Base-by-base conservation (phyloP, 2,329 filamentous ascomycete species). In the Coleophoma cylindrospora region DNA sequence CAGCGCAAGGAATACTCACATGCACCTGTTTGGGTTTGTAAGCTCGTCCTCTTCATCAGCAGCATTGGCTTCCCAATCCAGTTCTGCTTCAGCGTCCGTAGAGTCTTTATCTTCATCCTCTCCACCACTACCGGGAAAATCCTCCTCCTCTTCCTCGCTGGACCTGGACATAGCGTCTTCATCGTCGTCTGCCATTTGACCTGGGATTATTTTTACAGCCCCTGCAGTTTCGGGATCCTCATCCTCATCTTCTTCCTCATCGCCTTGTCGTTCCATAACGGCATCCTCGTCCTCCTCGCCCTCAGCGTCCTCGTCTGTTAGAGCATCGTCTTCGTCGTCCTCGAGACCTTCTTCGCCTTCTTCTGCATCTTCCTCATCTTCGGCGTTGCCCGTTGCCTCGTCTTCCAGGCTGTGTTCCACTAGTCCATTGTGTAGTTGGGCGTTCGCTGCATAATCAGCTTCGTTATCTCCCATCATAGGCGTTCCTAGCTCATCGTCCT, bases 11-110 rank as follows among this genome's bases (percentile, higher is more conserved):
- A 19, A 49, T 46, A 74, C 79, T 74, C 70, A 86, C 83, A 85
- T 76, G 81, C 83, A 87, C 52, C 77, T 75, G 60, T 79, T 82
- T 15, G 75, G 74, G 59, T 75, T 75, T 32, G 69, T 66, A 52
- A 69, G 67, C 51, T 71, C 74, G 34, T 84, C 83, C 11, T 76
- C 82, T 50, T 77, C 76, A 44, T 69, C 74, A 51, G 76, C 79
- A 15, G 75, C 74, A 62, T 72, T 76, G 45, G 68, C 74, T 49
- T 76, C 74, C 65, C 74, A 78, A 37, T 77, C 76, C 33, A 74
- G 72, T 40, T 76, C 80, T 27, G 77, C 77, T 49, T 84, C 80
- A 66, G 79, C 81, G 48, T 79, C 80, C 27, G 74, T 78, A 55
- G 83, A 79, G 11, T 66, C 70, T 27, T 75, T 75, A 1, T 79